These are phyloP conservation scores for Cupressus sempervirens DNA, from an alignment of 75 land plant genomes.

Conservation along the genomic window DNA sequence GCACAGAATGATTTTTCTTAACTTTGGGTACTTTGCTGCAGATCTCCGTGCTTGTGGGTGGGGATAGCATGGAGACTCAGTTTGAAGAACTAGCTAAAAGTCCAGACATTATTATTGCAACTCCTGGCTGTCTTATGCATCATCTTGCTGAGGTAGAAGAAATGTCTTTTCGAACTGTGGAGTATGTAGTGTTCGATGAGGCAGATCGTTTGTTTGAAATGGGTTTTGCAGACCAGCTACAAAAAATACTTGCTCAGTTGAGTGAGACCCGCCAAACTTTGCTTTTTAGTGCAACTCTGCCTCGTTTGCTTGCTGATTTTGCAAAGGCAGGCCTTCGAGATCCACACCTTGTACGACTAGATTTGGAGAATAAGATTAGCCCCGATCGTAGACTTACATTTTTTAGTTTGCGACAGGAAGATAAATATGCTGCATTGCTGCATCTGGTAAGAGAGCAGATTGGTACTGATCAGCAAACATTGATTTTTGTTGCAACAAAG, in stretches of 20 bases:
- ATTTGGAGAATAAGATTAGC: slow-evolving; percentile 87
- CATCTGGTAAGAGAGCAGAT: slow-evolving; percentile 83
- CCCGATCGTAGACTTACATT: slow-evolving; percentile 78
- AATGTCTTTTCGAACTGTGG: slow-evolving; percentile 88
- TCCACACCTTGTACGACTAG: slow-evolving; percentile 86
- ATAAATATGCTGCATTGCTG: slow-evolving; percentile 78
- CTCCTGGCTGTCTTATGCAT: slow-evolving; percentile 99
- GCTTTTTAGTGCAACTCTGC: slow-evolving; percentile 97
- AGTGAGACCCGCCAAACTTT: slow-evolving; percentile 85
- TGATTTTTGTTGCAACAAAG: slow-evolving; percentile 94
- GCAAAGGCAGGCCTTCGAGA: slow-evolving; percentile 95
- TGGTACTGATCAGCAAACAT: slow-evolving; percentile 76
- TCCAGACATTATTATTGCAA: slow-evolving; percentile 94
- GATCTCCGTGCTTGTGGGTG: slow-evolving; percentile 90
- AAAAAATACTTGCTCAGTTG: slow-evolving; percentile 73
- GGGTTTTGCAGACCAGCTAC: slow-evolving; percentile 97
- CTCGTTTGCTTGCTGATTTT: slow-evolving; percentile 93
- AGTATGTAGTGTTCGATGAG: slow-evolving; percentile 98
- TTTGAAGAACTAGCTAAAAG: slow-evolving; percentile 86
- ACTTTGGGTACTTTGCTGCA: slow-evolving; percentile 15
- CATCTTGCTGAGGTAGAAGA: slow-evolving; percentile 94
- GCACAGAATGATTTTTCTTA: neutral
- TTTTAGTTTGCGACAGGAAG: slow-evolving; percentile 87
- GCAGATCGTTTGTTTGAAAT: slow-evolving; percentile 94
- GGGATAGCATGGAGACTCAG: slow-evolving; percentile 97